phyloP scores from a whole-genome alignment of 2,329 filamentous ascomycete species.

The Tetracladium maxilliforme region DNA sequence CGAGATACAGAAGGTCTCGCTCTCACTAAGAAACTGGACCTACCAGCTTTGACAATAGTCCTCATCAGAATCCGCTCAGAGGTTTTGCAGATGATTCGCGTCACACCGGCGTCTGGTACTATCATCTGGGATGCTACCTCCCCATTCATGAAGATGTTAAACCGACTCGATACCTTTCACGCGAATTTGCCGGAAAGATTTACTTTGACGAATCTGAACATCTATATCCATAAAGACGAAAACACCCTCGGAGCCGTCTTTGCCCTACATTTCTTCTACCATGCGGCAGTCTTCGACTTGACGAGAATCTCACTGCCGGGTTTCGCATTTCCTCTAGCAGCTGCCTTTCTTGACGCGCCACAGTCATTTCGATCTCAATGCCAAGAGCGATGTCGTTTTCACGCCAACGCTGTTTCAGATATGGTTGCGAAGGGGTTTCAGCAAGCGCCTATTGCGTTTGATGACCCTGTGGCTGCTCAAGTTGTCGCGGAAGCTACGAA shows the following conservation, averaged over 20 bases:
- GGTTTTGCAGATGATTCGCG: constrained; percentile 5
- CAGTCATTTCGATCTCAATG: constrained; percentile 7
- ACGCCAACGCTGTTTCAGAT: constrained; percentile 10
- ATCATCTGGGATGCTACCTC: no score
- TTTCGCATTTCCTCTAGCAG: constrained; percentile 11
- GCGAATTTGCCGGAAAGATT: constrained; percentile 9
- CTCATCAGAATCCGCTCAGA: constrained; percentile 1
- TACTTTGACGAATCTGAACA: constrained; percentile 8
- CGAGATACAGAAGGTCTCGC: neutral
- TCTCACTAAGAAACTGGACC: neutral
- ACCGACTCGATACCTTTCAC: constrained; percentile 7
- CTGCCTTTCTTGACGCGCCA: constrained; percentile 8
- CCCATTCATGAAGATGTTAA: constrained; percentile 7
- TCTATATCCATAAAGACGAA: constrained; percentile 8
- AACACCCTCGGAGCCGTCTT: constrained; percentile 10
- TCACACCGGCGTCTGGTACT: constrained; percentile 6
- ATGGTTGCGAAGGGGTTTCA: constrained; percentile 7
- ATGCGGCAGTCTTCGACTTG: constrained; percentile 11
- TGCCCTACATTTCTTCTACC: constrained; percentile 10
- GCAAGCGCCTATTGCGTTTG: constrained; percentile 6
- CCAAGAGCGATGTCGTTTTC: constrained; percentile 8
- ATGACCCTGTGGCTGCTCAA: constrained; percentile 10
- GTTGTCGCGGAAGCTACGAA: constrained; percentile 12
- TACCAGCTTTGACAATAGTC: constrained; percentile 1
- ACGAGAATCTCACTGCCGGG: constrained; percentile 11